Percentiles rank a stretch among this genome's conserved stretches.
phyloP scores from a whole-genome alignment of 352 stramenopile species.

The Phytophthora syringae region DNA sequence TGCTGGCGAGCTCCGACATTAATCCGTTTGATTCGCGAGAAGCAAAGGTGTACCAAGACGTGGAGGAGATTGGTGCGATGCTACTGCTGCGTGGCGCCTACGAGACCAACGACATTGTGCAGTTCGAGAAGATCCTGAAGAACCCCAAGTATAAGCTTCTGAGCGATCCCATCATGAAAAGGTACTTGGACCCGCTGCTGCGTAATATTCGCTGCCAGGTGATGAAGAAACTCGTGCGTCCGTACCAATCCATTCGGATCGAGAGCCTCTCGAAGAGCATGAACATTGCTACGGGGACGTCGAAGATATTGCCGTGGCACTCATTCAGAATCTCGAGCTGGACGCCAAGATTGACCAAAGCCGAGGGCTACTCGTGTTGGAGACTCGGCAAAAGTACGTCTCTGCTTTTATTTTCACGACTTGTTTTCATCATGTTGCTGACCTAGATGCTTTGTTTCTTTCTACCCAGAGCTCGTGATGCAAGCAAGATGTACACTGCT shows the following conservation, averaged over 20 bases:
- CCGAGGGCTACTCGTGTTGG: constrained; percentile 56
- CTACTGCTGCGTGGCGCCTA: constrained; percentile 75
- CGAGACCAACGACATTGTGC: constrained; percentile 91
- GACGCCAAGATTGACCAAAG: constrained; percentile 92
- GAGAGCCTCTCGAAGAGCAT: constrained; percentile 88
- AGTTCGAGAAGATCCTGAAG: constrained; percentile 93
- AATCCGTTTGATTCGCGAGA: constrained; percentile 95
- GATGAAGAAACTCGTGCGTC: constrained; percentile 90
- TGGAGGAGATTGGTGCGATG: constrained; percentile 83
- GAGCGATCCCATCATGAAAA: constrained; percentile 94
- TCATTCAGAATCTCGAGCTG: constrained; percentile 93
- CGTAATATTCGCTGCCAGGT: constrained; percentile 95
- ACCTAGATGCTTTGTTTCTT: not conserved
- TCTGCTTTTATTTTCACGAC: not conserved
- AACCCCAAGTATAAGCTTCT: constrained; percentile 92
- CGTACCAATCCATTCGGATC: constrained; percentile 93
- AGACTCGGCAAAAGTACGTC: constrained; percentile 58
- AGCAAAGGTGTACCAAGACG: constrained; percentile 92
- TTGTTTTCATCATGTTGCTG: constrained; percentile 5
- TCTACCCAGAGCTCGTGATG: constrained; percentile 49
- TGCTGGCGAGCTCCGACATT: constrained; percentile 92
- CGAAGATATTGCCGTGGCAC: constrained; percentile 89
- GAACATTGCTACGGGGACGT: constrained; percentile 90
- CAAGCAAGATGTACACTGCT: constrained; percentile 73
- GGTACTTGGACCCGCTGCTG: constrained; percentile 91